Evolutionary conservation across 2,329 filamentous ascomycete species (phyloP).

Genomic region (Aspergillus luchuensis): DNA sequence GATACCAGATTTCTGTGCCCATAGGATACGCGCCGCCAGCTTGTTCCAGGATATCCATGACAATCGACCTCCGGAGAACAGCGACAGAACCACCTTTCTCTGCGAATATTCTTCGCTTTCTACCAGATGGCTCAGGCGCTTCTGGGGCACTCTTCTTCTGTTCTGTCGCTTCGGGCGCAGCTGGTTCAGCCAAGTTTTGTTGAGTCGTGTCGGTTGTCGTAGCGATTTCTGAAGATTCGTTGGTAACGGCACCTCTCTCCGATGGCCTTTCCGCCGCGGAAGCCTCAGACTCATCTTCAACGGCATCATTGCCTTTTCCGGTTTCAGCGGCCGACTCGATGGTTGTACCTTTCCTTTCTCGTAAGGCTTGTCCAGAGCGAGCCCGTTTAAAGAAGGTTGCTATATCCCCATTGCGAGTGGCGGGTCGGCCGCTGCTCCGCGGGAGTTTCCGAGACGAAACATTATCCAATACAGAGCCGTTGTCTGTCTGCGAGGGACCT

Average conservation of each 20-base stretch:
- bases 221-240: background rate
- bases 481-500: background rate
- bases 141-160: background rate
- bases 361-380: slow-evolving; percentile 2
- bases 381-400: slow-evolving; percentile 20
- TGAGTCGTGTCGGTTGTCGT: background rate
- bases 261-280: background rate
- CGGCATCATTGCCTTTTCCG: background rate
- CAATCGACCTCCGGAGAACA: slow-evolving; percentile 51
- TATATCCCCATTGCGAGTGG: background rate
- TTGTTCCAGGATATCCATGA: slow-evolving; percentile 57
- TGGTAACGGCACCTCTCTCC: background rate
- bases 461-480: background rate
- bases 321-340: background rate
- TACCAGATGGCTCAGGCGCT: background rate
- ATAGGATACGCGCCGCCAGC: slow-evolving; percentile 59
- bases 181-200: background rate
- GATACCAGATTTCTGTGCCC: slow-evolving; percentile 56
- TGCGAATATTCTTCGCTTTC: background rate
- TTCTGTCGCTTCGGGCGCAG: background rate
- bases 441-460: background rate
- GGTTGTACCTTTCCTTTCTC: background rate
- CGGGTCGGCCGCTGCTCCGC: background rate
- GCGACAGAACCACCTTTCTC: slow-evolving; percentile 48
- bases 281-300: background rate